phyloP scores from a whole-genome alignment of 768 basidiomycete genomes.

The Daedaleopsis nitida region DNA sequence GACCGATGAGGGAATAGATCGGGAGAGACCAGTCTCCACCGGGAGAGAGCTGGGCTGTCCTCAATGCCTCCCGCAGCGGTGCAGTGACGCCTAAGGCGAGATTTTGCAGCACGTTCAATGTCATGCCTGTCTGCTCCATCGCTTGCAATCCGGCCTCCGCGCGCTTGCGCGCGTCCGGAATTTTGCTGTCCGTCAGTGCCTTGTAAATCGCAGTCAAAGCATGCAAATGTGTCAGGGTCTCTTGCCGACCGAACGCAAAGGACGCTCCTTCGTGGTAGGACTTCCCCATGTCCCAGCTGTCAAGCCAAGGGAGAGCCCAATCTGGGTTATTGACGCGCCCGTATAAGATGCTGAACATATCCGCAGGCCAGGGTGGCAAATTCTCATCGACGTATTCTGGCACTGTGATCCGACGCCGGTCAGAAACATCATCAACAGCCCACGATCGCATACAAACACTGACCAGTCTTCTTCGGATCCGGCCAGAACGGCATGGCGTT shows the following conservation, averaged over 20 bases:
- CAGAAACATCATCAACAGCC: not conserved
- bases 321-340: conserved; percentile 62
- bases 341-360: conserved; percentile 67
- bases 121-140: conserved; percentile 52
- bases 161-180: conserved; percentile 56
- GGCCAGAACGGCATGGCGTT: conserved; percentile 64
- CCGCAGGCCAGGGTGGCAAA: conserved; percentile 77
- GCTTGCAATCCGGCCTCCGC: conserved; percentile 64
- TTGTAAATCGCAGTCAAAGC: conserved; percentile 59
- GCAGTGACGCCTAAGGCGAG: conserved; percentile 72
- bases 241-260: conserved; percentile 61
- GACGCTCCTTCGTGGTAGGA: conserved; percentile 52
- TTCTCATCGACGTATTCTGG: conserved; percentile 61
- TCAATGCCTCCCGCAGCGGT: conserved; percentile 83
- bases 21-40: conserved; percentile 71
- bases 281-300: conserved; percentile 44
- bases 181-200: conserved; percentile 55
- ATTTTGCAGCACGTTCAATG: conserved; percentile 49
- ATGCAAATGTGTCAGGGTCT: conserved; percentile 57
- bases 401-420: conserved; percentile 7
- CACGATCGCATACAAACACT: conserved; percentile 19
- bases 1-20: conserved; percentile 68
- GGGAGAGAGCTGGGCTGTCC: conserved; percentile 81
- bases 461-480: conserved; percentile 44
- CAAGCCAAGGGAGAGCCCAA: conserved; percentile 56